Conservation (phyloP, 1,139 yeast species). For the Zygosaccharomyces sapae region DNA sequence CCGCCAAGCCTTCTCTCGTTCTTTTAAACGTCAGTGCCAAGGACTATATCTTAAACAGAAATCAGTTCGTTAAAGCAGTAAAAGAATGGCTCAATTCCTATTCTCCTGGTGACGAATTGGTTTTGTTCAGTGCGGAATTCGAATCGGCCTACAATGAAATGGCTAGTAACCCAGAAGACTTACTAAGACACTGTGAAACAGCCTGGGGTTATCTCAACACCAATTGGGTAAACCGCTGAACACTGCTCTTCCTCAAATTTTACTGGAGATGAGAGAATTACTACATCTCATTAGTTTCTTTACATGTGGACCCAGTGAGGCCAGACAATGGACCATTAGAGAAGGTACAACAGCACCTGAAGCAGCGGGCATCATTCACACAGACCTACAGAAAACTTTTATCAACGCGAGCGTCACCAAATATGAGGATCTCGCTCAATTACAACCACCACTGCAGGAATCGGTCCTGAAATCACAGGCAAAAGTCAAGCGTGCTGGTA, state of each 20-base stretch:
- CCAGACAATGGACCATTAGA: slow-evolving; percentile 88
- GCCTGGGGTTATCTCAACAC: slow-evolving; percentile 39
- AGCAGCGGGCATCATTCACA: slow-evolving; percentile 92
- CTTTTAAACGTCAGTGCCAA: slow-evolving; percentile 55
- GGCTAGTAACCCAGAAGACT: slow-evolving; percentile 28
- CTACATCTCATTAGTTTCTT: slow-evolving; percentile 76
- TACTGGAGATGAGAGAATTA: slow-evolving; percentile 61
- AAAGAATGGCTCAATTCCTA: slow-evolving; percentile 50
- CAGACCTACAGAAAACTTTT: slow-evolving; percentile 79
- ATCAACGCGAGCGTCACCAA: slow-evolving; percentile 70
- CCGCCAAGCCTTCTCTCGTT: slow-evolving; percentile 67
- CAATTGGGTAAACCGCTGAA: slow-evolving; percentile 19
- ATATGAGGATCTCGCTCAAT: slow-evolving; percentile 45
- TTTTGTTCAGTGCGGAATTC: slow-evolving; percentile 57
- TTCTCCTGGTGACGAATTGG: slow-evolving; percentile 52
- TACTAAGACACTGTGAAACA: slow-evolving; percentile 19
- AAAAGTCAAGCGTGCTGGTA: slow-evolving; percentile 59
- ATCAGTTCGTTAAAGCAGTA: slow-evolving; percentile 46
- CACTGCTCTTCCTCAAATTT: slow-evolving; percentile 44
- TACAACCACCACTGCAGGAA: slow-evolving; percentile 37
- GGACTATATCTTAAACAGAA: slow-evolving; percentile 48
- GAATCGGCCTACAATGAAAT: slow-evolving; percentile 45
- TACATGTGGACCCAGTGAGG: slow-evolving; percentile 88
- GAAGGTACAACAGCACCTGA: slow-evolving; percentile 78
- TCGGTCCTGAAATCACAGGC: slow-evolving; percentile 44